Conservation (phyloP, 805 yeast species). For the Myxozyma mucilagina region DNA sequence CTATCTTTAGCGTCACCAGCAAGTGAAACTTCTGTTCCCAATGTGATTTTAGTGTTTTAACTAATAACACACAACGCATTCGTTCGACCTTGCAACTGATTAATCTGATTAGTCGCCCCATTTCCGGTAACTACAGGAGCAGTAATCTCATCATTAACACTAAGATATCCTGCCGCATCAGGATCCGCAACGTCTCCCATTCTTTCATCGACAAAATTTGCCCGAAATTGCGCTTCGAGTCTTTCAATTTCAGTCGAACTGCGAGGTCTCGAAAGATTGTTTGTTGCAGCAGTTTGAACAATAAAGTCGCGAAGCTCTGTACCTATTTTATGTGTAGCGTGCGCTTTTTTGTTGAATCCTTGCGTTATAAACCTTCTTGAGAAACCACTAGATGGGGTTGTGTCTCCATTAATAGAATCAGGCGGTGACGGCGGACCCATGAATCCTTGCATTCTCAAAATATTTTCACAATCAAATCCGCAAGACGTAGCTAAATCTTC, state of each 20-base stretch:
- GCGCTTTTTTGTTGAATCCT: background rate
- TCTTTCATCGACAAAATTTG: background rate
- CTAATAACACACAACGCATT: conserved; percentile 1
- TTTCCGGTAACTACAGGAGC: background rate
- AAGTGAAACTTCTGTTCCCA: too few species aligned
- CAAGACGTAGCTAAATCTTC: background rate
- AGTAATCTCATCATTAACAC: background rate
- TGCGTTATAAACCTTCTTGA: background rate
- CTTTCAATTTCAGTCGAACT: background rate
- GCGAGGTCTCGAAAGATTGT: background rate
- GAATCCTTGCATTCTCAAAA: background rate
- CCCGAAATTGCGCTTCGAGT: background rate
- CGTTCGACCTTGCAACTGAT: background rate
- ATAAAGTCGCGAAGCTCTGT: background rate
- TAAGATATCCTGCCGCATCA: background rate
- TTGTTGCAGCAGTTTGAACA: background rate
- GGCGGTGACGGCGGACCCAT: background rate
- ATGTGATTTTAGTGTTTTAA: too few species aligned
- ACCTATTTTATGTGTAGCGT: background rate
- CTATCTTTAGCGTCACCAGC: background rate
- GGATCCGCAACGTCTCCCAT: background rate
- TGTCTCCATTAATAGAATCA: background rate
- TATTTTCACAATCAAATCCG: background rate
- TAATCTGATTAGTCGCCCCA: background rate
- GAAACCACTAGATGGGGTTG: background rate